Percentiles rank a stretch among this genome's conserved stretches.
phyloP scores from a whole-genome alignment of 345 rosid genomes.

The Arabidopsis suecica region DNA sequence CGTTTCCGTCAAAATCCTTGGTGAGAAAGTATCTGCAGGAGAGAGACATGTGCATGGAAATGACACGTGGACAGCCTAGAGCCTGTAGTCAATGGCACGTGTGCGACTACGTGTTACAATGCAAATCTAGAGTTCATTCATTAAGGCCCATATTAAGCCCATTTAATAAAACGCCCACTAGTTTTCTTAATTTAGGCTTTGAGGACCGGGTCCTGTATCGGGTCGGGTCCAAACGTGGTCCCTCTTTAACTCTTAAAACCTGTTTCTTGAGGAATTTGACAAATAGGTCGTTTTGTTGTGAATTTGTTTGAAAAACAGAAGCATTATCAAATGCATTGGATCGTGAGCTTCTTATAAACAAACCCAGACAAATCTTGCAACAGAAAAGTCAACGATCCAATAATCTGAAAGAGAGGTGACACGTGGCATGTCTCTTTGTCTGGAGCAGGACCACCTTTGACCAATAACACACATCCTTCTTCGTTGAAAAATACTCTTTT shows the following conservation, averaged over 20 bases:
- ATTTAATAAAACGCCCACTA: too few species aligned
- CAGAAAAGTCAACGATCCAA: slow-evolving; percentile 17
- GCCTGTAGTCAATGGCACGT: not conserved
- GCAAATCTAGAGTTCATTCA: not conserved
- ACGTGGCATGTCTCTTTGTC: slow-evolving; percentile 37
- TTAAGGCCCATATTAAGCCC: slow-evolving; percentile 4
- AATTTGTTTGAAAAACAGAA: slow-evolving; percentile 3
- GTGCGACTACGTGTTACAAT: slow-evolving; percentile 17
- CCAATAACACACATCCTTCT: slow-evolving; percentile 17
- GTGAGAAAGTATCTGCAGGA: not conserved
- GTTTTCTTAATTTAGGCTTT: not conserved
- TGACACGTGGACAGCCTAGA: slow-evolving; percentile 5
- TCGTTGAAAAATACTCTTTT: slow-evolving; percentile 2
- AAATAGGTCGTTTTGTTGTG: slow-evolving; percentile 25
- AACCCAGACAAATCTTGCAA: not conserved
- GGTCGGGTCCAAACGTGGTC: slow-evolving; percentile 17
- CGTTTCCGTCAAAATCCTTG: not conserved
- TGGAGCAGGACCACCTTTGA: slow-evolving; percentile 38
- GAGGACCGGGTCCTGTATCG: not conserved
- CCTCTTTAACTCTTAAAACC: not conserved
- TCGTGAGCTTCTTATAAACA: slow-evolving; percentile 28
- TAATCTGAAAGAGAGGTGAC: not conserved
- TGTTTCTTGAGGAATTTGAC: not conserved
- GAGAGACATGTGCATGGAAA: slow-evolving; percentile 3
- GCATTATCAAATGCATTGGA: slow-evolving; percentile 35